Conservation (phyloP, 169 alveolate species). For the Plasmodium knowlesi region DNA sequence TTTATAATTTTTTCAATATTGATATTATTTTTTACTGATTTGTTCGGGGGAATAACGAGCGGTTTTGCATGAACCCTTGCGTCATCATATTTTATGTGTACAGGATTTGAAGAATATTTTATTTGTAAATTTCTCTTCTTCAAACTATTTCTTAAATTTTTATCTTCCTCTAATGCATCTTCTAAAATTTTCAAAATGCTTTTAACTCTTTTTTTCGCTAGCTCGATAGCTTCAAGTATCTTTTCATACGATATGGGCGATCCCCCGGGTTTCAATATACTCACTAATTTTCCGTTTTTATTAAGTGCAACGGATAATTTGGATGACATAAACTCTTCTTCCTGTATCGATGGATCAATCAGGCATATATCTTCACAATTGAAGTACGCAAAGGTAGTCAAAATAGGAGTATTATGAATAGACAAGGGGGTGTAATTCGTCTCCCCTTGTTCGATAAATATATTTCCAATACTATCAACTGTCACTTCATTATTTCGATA, state of each 20-base stretch:
- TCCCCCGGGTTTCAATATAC: conserved; percentile 63
- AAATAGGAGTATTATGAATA: conserved; percentile 38
- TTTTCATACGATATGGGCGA: conserved; percentile 34
- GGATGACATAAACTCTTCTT: conserved; percentile 70
- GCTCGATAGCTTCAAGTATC: conserved; percentile 39
- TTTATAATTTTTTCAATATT: conserved; percentile 42
- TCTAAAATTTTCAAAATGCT: conserved; percentile 50
- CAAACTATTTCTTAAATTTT: conserved; percentile 36
- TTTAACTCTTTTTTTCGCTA: conserved; percentile 57
- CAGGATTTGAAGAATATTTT: conserved; percentile 54
- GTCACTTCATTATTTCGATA: conserved; percentile 31
- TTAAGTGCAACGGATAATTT: conserved; percentile 51
- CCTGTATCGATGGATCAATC: conserved; percentile 39
- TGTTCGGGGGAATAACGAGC: conserved; percentile 16
- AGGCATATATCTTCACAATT: conserved; percentile 39
- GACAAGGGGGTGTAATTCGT: conserved; percentile 46
- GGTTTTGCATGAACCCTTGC: not conserved
- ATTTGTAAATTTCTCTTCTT: conserved; percentile 48
- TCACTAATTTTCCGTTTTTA: conserved; percentile 35
- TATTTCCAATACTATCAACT: conserved; percentile 1
- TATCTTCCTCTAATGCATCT: conserved; percentile 67
- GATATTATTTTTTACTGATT: conserved; percentile 4
- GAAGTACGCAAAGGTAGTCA: conserved; percentile 64
- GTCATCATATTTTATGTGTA: conserved; percentile 34
- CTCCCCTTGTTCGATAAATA: conserved; percentile 45